Evolutionary conservation across 2,329 filamentous ascomycete species (phyloP).

Genomic region (Cercospora zeae-maydis): DNA sequence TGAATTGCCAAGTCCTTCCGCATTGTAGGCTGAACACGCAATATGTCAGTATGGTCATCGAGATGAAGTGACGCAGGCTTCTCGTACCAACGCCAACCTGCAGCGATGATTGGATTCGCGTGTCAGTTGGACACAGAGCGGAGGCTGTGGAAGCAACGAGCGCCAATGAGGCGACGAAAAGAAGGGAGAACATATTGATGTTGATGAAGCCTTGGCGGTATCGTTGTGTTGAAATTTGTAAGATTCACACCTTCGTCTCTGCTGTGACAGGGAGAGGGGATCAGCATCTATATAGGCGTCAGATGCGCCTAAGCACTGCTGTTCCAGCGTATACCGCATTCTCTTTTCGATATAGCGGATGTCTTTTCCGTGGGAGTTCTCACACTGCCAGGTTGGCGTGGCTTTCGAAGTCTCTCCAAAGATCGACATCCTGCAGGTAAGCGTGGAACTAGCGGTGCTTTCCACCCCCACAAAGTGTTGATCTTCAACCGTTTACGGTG

Average conservation of each 20-base stretch:
- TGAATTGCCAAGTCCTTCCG: conserved; percentile 4
- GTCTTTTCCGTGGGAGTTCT: not conserved
- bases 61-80: not conserved
- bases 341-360: not conserved
- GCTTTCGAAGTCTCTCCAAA: not conserved
- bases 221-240: not conserved
- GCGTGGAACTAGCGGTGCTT: not conserved
- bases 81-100: conserved; percentile 3
- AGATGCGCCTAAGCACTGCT: not conserved
- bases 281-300: not conserved
- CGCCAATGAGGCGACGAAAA: not conserved
- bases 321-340: not conserved
- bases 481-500: not conserved
- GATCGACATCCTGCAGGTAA: not conserved
- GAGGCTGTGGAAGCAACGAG: not conserved
- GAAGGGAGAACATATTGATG: not conserved
- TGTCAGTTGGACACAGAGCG: conserved; percentile 1
- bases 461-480: not conserved
- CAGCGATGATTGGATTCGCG: not conserved
- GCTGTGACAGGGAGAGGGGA: not conserved
- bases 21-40: conserved; percentile 11
- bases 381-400: not conserved
- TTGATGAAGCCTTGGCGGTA: not conserved
- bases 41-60: not conserved
- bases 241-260: not conserved